These are phyloP conservation scores for Phytophthora aleatoria DNA, from an alignment of 352 stramenopile species.

Conservation along the genomic window DNA sequence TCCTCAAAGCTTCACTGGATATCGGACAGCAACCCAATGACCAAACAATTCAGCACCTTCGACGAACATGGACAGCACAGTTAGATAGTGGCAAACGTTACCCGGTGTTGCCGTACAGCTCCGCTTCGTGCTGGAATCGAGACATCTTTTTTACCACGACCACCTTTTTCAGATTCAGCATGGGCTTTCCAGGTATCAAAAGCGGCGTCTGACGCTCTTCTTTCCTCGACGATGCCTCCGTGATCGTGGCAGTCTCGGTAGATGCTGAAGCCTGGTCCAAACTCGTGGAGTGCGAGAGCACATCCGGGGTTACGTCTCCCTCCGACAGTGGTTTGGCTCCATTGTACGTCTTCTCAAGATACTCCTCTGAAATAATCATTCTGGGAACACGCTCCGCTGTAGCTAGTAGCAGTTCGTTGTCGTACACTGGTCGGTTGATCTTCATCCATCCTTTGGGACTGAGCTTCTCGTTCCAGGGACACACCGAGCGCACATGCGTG, in stretches of 20 bases:
- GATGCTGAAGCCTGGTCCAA: conserved; percentile 11
- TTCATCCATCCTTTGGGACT: conserved; percentile 90
- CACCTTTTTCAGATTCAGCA: conserved; percentile 78
- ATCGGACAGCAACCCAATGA: conserved; percentile 15
- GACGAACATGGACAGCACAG: not conserved
- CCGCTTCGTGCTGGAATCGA: conserved; percentile 86
- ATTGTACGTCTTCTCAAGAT: conserved; percentile 88
- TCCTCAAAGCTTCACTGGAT: conserved; percentile 79
- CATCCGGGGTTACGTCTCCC: conserved; percentile 14
- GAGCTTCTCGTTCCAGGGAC: conserved; percentile 90
- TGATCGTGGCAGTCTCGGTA: not conserved
- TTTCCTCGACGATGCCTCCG: conserved; percentile 10
- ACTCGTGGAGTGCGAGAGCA: conserved; percentile 9
- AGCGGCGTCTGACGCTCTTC: conserved; percentile 45
- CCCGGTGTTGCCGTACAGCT: conserved; percentile 82
- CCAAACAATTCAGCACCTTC: conserved; percentile 14
- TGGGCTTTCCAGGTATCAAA: conserved; percentile 46
- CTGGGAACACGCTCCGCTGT: conserved; percentile 82
- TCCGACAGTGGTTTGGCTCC: conserved; percentile 28
- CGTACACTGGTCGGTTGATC: conserved; percentile 88
- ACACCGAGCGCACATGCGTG: conserved; percentile 89
- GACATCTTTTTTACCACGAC: conserved; percentile 90
- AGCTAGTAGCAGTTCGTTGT: conserved; percentile 87
- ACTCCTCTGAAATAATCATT: conserved; percentile 91
- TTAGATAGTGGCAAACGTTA: conserved; percentile 30